Base-by-base conservation (phyloP, 2,329 filamentous ascomycete species). In the Colletotrichum aenigma region DNA sequence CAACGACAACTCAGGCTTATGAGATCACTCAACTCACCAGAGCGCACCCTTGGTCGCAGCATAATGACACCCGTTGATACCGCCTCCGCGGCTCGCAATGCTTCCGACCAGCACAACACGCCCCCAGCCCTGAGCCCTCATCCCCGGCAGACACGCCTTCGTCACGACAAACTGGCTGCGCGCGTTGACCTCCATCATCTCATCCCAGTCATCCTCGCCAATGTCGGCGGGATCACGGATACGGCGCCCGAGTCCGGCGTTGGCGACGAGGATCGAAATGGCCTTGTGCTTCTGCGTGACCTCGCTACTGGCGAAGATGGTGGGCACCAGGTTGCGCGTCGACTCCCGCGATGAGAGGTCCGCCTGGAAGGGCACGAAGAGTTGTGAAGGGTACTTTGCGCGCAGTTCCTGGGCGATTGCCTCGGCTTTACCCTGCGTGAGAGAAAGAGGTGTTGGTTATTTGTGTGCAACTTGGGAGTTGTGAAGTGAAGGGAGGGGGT, bases 21-120 rank as follows among this genome's bases (percentile, higher is more conserved):
- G 9, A 18, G 16, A 58, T 4, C 24, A 58, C 16, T 18, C 32
- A 62, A 69, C 73, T 73, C 43, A 75, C 6, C 7, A 15, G 4
- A 30, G 68, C 18, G 82, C 82, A 16, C 83, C 82, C 66, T 84
- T 84, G 4, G 82, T 81, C 6, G 83, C 81, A 5, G 82, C 82
- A n/a, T 84, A 84, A 18, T 84, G 83, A 3, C 83, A 84, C 4
- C 83, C 83, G 26, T 84, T 84, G 16, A 84, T 79, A 0, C 83
- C 83, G 0, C 83, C 82, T 3, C 83, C 83, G 21, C 79, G 77
- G 56, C 81, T 80, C 15, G 83, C 81, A 26, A 84, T 84, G 64
- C 82, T 84, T 9, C 83, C 82, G 3, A 84, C 78, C 12, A 84
- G 71, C 16, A 84, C 78, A 8, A 84, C 78, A 0, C 83, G 75